Evolutionary conservation across 1,284 basidiomycete species (phyloP).

Genomic region (Irpex sp.): DNA sequence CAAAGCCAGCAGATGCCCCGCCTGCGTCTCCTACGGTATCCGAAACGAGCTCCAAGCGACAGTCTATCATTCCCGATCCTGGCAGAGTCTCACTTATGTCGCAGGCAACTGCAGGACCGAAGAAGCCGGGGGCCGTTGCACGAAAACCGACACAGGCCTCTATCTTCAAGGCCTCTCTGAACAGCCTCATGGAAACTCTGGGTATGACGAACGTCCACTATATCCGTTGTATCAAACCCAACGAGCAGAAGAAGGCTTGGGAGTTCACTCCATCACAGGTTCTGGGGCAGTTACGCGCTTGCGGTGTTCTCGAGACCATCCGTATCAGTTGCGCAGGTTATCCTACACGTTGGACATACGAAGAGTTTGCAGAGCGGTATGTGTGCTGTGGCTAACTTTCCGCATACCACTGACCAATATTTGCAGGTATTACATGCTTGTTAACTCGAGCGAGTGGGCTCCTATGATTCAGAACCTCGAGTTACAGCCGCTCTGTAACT

Average conservation of each 20-base stretch:
- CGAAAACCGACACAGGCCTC: constrained; percentile 97
- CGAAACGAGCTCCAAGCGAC: constrained; percentile 74
- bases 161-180: constrained; percentile 96
- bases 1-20: constrained; percentile 60
- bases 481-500: constrained; percentile 78
- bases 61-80: constrained; percentile 81
- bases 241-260: constrained; percentile 96
- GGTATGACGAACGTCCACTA: constrained; percentile 99
- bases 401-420: background rate
- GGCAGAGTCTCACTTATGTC: constrained; percentile 73
- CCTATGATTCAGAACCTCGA: constrained; percentile 80
- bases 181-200: constrained; percentile 96
- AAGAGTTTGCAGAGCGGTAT: constrained; percentile 97
- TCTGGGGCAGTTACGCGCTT: constrained; percentile 91
- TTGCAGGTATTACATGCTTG: constrained; percentile 92
- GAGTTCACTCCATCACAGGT: constrained; percentile 97
- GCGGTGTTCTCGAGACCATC: constrained; percentile 99
- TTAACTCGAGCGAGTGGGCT: constrained; percentile 84
- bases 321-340: constrained; percentile 99
- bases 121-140: constrained; percentile 63
- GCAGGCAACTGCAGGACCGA: constrained; percentile 36
- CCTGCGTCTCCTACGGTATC: constrained; percentile 70
- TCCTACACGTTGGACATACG: constrained; percentile 98
- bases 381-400: background rate
- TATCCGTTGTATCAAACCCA: constrained; percentile 99